Percentiles rank a stretch among this genome's conserved stretches.
These are phyloP conservation scores for Mucor indicus DNA, from an alignment of 371 early-diverging fungal genomes.

Conservation along the genomic window DNA sequence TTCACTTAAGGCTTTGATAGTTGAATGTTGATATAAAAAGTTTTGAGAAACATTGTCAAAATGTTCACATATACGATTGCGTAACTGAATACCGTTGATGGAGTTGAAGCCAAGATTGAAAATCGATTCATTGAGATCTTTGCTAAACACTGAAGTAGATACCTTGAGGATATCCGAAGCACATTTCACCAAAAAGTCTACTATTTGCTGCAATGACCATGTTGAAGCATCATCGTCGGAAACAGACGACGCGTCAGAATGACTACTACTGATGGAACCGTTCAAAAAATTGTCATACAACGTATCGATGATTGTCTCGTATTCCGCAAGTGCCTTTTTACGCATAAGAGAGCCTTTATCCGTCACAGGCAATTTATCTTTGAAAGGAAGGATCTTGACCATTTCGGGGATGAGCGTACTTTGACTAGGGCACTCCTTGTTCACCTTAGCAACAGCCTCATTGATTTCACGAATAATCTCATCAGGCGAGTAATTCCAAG, in stretches of 20 bases:
- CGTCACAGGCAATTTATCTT: constrained; percentile 18
- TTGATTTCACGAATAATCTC: constrained; percentile 17
- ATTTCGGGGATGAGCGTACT: constrained; percentile 33
- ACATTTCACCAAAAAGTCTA: no score
- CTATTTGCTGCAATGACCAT: no score
- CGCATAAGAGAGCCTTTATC: constrained; percentile 33
- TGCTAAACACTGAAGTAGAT: no score
- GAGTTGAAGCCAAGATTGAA: constrained; percentile 25
- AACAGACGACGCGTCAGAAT: background rate
- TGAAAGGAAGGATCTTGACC: constrained; percentile 34
- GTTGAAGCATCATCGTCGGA: no score
- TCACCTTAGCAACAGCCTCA: constrained; percentile 27
- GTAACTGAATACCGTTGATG: constrained; percentile 11
- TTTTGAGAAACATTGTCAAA: constrained; percentile 27
- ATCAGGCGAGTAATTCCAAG: constrained; percentile 6
- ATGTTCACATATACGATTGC: constrained; percentile 7
- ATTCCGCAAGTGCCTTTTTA: constrained; percentile 13
- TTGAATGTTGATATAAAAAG: constrained; percentile 33
- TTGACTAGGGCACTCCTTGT: constrained; percentile 28
- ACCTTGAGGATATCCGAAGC: no score
- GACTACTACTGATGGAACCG: background rate
- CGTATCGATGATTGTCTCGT: constrained; percentile 10
- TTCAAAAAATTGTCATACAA: constrained; percentile 23
- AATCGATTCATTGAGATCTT: background rate
- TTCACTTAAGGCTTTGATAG: constrained; percentile 12